Evolutionary conservation across 768 basidiomycete genomes (phyloP).

Genomic region (Mycena vulgaris): DNA sequence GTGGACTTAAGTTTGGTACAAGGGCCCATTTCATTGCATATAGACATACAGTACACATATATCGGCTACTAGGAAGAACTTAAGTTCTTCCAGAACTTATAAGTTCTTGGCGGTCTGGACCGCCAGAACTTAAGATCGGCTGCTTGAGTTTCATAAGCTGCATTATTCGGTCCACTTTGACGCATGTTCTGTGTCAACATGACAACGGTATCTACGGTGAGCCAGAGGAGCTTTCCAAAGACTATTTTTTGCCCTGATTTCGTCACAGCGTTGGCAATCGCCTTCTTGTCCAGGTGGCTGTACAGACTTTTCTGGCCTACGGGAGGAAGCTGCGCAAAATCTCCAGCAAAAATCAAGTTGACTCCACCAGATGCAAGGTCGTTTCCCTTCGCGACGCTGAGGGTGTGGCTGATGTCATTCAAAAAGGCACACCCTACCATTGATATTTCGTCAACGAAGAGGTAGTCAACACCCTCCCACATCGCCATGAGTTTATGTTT

Average conservation of each 20-base stretch:
- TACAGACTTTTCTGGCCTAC: slow-evolving; percentile 42
- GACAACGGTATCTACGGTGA: slow-evolving; percentile 26
- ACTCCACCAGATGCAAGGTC: slow-evolving; percentile 53
- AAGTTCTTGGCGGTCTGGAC: too few relatives aligned
- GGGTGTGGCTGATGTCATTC: slow-evolving; percentile 49
- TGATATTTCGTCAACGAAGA: slow-evolving; percentile 50
- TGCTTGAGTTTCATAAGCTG: too few relatives aligned
- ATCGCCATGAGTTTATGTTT: neutral
- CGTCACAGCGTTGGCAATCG: neutral
- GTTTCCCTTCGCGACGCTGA: slow-evolving; percentile 51
- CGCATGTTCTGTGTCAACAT: slow-evolving; percentile 25
- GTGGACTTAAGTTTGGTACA: too few relatives aligned
- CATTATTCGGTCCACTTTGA: slow-evolving; percentile 19
- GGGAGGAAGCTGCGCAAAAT: slow-evolving; percentile 61
- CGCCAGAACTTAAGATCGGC: too few relatives aligned
- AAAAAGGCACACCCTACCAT: slow-evolving; percentile 56
- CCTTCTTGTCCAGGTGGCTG: neutral
- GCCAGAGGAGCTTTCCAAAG: slow-evolving; percentile 31
- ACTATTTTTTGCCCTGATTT: neutral
- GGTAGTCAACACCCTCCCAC: neutral
- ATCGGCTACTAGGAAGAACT: too few relatives aligned
- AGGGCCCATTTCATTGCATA: too few relatives aligned
- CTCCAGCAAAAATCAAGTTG: slow-evolving; percentile 58
- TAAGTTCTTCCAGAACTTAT: too few relatives aligned
- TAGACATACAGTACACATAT: too few relatives aligned